These are phyloP conservation scores for Fusarium sp. DNA, from an alignment of 2,329 filamentous ascomycete species.

Conservation along the genomic window DNA sequence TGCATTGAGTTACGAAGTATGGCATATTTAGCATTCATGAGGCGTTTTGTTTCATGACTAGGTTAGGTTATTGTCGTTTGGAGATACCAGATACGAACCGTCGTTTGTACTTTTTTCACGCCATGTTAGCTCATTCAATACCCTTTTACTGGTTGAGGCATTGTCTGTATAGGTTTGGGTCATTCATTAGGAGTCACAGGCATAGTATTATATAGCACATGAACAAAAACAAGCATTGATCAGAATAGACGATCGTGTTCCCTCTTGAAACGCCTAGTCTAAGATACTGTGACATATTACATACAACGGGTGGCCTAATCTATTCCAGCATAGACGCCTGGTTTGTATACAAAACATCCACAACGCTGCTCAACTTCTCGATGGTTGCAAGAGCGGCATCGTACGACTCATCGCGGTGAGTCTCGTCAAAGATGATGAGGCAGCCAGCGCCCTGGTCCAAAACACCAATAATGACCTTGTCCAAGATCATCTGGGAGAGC, in stretches of 20 bases:
- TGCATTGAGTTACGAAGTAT: slow-evolving; percentile 35
- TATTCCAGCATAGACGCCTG: slow-evolving; percentile 96
- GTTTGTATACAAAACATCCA: slow-evolving; percentile 97
- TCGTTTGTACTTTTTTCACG: slow-evolving; percentile 25
- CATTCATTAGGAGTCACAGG: slow-evolving; percentile 15
- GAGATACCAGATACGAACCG: slow-evolving; percentile 37
- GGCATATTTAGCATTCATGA: slow-evolving; percentile 31
- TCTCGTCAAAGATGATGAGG: slow-evolving; percentile 96
- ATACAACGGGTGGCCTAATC: slow-evolving; percentile 44
- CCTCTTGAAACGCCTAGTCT: slow-evolving; percentile 49
- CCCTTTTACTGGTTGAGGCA: slow-evolving; percentile 12
- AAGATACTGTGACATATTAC: slow-evolving; percentile 46
- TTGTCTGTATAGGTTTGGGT: slow-evolving; percentile 6
- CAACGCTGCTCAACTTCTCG: slow-evolving; percentile 95
- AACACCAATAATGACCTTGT: slow-evolving; percentile 98
- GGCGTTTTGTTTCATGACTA: slow-evolving; percentile 39
- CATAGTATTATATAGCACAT: slow-evolving; percentile 14
- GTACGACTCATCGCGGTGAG: slow-evolving; percentile 90
- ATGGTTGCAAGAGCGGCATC: slow-evolving; percentile 95
- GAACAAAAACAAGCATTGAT: slow-evolving; percentile 24
- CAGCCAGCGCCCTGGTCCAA: slow-evolving; percentile 98
- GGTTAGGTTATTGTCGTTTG: slow-evolving; percentile 28
- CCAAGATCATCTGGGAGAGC: slow-evolving; percentile 98
- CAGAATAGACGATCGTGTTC: slow-evolving; percentile 42
- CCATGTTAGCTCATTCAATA: slow-evolving; percentile 20